These are phyloP conservation scores for Neonothopanus nambi DNA, from an alignment of 1,284 basidiomycete genomes.

Conservation along the genomic window DNA sequence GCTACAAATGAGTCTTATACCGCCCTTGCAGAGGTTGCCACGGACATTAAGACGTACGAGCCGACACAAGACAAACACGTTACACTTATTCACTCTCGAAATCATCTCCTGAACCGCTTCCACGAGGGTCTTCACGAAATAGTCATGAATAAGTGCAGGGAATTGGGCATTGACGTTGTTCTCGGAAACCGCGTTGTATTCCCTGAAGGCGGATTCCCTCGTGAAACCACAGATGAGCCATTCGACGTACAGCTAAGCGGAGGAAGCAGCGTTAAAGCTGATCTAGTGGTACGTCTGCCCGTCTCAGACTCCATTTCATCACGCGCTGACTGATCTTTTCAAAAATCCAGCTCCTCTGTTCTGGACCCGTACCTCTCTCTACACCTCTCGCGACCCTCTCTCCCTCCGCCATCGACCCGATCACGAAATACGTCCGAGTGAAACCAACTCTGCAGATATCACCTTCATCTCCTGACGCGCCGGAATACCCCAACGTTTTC, in stretches of 20 bases:
- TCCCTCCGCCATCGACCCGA: constrained; percentile 8
- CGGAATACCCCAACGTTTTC: constrained; percentile 7
- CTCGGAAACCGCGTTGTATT: constrained; percentile 9
- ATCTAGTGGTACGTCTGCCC: constrained; percentile 6
- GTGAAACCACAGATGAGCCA: neutral
- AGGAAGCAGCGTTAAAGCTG: constrained; percentile 2
- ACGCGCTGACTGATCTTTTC: neutral
- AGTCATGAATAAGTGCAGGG: neutral
- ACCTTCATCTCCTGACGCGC: neutral
- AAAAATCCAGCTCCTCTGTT: constrained; percentile 12
- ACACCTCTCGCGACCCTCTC: constrained; percentile 9
- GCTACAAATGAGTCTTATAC: neutral
- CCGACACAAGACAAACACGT: constrained; percentile 13
- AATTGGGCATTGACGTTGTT: constrained; percentile 10
- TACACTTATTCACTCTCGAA: constrained; percentile 14
- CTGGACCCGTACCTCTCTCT: constrained; percentile 8
- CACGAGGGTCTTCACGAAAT: constrained; percentile 13
- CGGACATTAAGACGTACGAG: constrained; percentile 12
- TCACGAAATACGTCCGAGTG: constrained; percentile 7
- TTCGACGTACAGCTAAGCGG: constrained; percentile 7
- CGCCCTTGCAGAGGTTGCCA: constrained; percentile 5
- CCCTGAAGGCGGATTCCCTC: constrained; percentile 8
- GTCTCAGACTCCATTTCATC: neutral
- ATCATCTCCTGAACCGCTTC: constrained; percentile 15
- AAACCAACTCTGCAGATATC: constrained; percentile 15